Conservation (phyloP, 179 eudicot genomes). For the Spergularia azorica region DNA sequence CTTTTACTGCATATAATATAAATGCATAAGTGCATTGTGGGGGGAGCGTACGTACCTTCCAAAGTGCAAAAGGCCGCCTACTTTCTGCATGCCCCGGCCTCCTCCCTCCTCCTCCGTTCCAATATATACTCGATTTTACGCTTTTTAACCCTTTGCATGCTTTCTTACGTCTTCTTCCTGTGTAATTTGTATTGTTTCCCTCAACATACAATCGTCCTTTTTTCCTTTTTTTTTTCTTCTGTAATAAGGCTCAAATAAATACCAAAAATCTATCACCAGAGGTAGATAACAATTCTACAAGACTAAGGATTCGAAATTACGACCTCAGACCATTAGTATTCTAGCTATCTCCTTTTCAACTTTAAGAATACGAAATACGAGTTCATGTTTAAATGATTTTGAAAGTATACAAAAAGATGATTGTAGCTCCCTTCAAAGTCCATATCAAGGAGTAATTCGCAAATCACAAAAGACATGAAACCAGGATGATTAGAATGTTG, state of each 20-base stretch:
- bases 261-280: too few species aligned
- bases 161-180: neutral
- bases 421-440: too few species aligned
- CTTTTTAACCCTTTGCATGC: neutral
- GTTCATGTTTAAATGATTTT: too few species aligned
- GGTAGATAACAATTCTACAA: too few species aligned
- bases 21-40: constrained; percentile 10
- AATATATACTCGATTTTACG: neutral
- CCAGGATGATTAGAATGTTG: constrained; percentile 14
- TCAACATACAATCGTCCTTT: neutral
- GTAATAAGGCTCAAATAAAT: neutral
- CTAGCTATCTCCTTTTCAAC: too few species aligned
- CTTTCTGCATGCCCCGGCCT: constrained; percentile 27
- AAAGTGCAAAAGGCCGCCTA: constrained; percentile 20
- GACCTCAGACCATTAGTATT: too few species aligned
- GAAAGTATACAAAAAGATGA: too few species aligned
- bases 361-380: too few species aligned
- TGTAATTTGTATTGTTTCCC: neutral
- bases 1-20: neutral
- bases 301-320: too few species aligned
- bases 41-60: constrained; percentile 14
- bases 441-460: too few species aligned
- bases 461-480: too few species aligned
- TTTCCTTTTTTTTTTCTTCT: neutral
- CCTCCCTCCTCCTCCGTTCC: neutral